Evolutionary conservation across 345 rosid genomes (phyloP), one percentile per base, ranked within the genome.

Genomic region (Reutealis trisperma): DNA sequence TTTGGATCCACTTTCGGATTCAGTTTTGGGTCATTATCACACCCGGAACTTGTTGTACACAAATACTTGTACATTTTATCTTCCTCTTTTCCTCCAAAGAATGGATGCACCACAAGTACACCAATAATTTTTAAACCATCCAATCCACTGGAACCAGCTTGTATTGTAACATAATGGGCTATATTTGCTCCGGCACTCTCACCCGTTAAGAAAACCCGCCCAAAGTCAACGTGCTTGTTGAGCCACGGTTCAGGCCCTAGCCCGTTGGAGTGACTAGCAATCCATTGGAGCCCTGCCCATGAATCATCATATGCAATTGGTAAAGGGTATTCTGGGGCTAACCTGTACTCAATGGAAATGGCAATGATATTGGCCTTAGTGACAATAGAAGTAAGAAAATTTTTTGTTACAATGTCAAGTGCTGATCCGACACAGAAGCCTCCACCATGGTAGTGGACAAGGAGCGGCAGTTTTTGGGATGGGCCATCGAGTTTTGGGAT

Each of bases 121-220:
- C 92, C 91, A 2, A 4, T 25, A 12, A 88, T 58, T 13, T 51
- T 79, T 11, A 85, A n/a, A 0, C 83, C 86, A 6, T 16, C 37
- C 69, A 88, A 57, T 15, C 71, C 61, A 9, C 14, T n/a, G 0
- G 13, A 25, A 6, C 85, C 88, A 0, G 84, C 85, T 34, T 76
- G 79, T 14, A 72, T 70, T 5, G 87, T 85, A 41, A 84, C 81
- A 44, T 86, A 79, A 55, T 90, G 91, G 14, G 85, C 68, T 25
- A 87, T 85, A 77, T 84, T 91, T 19, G 81, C 95, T 1, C 95
- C 93, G n/a, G 92, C 92, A 16, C 92, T 90, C 58, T 89, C 95
- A 5, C 95, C 93, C 5, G 74, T 79, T 30, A 87, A 70, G 76
- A 85, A 85, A 19, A 88, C 85, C 52, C 68, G 83, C 3, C 71